Percentiles rank a stretch among this genome's conserved stretches.
phyloP scores from a whole-genome alignment of 2,329 filamentous ascomycete genomes.

The Fusarium drepaniforme region DNA sequence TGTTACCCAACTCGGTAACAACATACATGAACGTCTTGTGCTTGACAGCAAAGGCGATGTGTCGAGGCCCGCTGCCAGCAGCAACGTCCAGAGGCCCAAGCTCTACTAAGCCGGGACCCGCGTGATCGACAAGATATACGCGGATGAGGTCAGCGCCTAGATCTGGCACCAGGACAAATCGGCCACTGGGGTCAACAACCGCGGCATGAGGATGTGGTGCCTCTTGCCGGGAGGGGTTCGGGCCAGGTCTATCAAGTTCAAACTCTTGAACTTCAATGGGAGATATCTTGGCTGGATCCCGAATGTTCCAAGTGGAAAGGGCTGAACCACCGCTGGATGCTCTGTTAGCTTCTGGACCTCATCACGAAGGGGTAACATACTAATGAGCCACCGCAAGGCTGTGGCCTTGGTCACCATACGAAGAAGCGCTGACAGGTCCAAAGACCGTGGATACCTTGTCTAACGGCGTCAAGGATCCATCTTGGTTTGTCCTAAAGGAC shows the following conservation, averaged over 20 bases:
- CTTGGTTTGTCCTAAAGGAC: slow-evolving; percentile 51
- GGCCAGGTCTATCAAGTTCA: slow-evolving; percentile 52
- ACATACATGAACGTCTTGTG: slow-evolving; percentile 68
- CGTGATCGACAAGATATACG: slow-evolving; percentile 60
- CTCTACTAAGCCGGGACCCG: slow-evolving; percentile 58
- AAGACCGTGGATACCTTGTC: slow-evolving; percentile 49
- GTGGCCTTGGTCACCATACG: slow-evolving; percentile 56
- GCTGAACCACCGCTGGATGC: slow-evolving; percentile 52
- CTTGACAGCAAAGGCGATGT: slow-evolving; percentile 68
- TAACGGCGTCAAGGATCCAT: slow-evolving; percentile 56
- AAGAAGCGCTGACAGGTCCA: slow-evolving; percentile 59
- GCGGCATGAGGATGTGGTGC: slow-evolving; percentile 73
- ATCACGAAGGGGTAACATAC: slow-evolving; percentile 47
- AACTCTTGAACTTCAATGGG: slow-evolving; percentile 55
- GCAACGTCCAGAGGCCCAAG: slow-evolving; percentile 55
- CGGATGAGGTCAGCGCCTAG: slow-evolving; percentile 74
- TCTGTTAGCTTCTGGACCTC: slow-evolving; percentile 15
- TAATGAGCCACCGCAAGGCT: slow-evolving; percentile 61
- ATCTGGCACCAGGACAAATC: slow-evolving; percentile 74
- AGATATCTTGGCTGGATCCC: slow-evolving; percentile 51
- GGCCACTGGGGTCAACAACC: slow-evolving; percentile 73
- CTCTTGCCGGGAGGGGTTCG: slow-evolving; percentile 62
- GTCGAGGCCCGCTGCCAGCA: slow-evolving; percentile 73
- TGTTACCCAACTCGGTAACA: slow-evolving; percentile 71
- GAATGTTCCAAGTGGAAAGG: slow-evolving; percentile 59